Evolutionary conservation across 805 yeast species (phyloP).

Genomic region (Hyphopichia homilentoma): DNA sequence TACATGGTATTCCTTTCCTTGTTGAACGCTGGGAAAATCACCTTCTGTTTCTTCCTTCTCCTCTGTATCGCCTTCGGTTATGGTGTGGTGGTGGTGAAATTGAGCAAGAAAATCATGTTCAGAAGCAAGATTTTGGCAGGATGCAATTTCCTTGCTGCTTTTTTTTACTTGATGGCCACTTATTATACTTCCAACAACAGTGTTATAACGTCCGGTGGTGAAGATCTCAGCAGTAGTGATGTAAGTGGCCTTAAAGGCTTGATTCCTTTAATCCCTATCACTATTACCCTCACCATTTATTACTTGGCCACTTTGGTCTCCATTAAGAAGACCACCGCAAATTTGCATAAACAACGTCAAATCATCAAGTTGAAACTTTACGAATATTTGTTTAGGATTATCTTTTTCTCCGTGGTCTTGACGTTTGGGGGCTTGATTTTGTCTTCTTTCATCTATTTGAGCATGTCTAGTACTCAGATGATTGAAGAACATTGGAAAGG

Average conservation of each 20-base stretch:
- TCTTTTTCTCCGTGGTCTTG: constrained; percentile 67
- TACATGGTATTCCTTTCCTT: constrained; percentile 77
- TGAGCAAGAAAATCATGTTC: constrained; percentile 72
- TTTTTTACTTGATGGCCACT: constrained; percentile 31
- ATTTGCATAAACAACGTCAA: constrained; percentile 82
- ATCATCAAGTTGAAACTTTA: constrained; percentile 87
- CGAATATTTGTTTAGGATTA: constrained; percentile 68
- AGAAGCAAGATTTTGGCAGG: constrained; percentile 44
- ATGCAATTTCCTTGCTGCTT: constrained; percentile 31
- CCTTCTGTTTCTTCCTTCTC: constrained; percentile 84
- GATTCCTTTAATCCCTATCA: constrained; percentile 66
- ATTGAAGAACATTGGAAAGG: constrained; percentile 90
- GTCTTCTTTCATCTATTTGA: constrained; percentile 65
- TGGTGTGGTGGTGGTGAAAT: constrained; percentile 87
- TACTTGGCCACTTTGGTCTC: constrained; percentile 74
- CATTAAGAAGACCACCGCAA: constrained; percentile 68
- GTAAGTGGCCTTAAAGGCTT: constrained; percentile 46
- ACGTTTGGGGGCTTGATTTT: constrained; percentile 68
- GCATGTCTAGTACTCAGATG: constrained; percentile 70
- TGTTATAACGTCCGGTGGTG: constrained; percentile 14
- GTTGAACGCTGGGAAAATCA: constrained; percentile 74
- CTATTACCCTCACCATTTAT: constrained; percentile 64
- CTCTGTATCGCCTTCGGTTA: constrained; percentile 87
- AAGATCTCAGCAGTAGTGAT: constrained; percentile 51
- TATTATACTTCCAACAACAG: constrained; percentile 25